Conservation (phyloP, 179 eudicot genomes). For the Gypsophila paniculata region DNA sequence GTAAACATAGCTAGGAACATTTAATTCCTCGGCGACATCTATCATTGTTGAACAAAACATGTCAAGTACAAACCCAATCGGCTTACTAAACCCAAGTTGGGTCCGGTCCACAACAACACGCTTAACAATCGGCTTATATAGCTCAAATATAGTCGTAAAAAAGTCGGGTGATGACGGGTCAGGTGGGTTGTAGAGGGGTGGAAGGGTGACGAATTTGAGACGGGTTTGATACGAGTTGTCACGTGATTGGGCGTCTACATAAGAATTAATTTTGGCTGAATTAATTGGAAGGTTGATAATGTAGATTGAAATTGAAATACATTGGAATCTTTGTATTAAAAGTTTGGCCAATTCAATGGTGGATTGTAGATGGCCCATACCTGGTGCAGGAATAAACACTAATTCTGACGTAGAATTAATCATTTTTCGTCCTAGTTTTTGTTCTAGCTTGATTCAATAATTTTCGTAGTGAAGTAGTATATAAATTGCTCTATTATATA, state of each 20-base stretch:
- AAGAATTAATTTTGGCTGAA: neutral
- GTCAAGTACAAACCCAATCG: conserved; percentile 29
- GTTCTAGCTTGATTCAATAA: neutral
- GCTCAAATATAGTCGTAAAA: neutral
- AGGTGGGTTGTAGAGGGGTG: conserved; percentile 4
- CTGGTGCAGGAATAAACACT: conserved; percentile 29
- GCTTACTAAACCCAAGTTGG: neutral
- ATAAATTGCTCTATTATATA: too few species aligned
- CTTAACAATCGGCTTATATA: conserved; percentile 28
- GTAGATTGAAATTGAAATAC: conserved; percentile 25
- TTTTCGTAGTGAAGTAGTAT: too few species aligned
- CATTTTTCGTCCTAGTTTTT: neutral
- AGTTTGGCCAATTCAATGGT: conserved; percentile 31
- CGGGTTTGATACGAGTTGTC: neutral
- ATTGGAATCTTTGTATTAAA: conserved; percentile 22
- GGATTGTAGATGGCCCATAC: conserved; percentile 34
- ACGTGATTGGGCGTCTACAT: neutral
- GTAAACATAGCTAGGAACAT: conserved; percentile 23
- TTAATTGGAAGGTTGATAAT: conserved; percentile 21
- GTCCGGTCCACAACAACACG: conserved; percentile 13
- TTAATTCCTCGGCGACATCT: conserved; percentile 20
- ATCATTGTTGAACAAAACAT: conserved; percentile 29
- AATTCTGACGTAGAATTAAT: conserved; percentile 1
- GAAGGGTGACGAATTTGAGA: conserved; percentile 22
- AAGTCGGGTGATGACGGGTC: neutral